phyloP scores from a whole-genome alignment of 331 rosid genomes.

The Rosa hybrid region DNA sequence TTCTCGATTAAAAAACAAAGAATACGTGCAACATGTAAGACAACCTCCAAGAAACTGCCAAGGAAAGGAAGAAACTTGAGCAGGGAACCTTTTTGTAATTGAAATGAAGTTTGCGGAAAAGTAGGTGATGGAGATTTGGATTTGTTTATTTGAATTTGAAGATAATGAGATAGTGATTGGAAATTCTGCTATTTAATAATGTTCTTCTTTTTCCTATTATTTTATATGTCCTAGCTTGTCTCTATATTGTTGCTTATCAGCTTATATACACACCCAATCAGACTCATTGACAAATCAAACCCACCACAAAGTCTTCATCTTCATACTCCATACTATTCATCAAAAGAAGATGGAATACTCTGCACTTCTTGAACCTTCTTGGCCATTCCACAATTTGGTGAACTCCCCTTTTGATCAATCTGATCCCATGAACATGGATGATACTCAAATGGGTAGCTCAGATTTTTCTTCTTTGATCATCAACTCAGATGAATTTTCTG shows the following conservation, averaged over 20 bases:
- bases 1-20: conserved; percentile 16
- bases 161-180: conserved; percentile 25
- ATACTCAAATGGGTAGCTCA: conserved; percentile 32
- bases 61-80: conserved; percentile 20
- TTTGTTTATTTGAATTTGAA: background rate
- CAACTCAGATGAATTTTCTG: conserved; percentile 22
- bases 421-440: conserved; percentile 37
- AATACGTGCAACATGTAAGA: conserved; percentile 9
- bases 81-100: conserved; percentile 32
- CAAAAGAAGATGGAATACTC: conserved; percentile 35
- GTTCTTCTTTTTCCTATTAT: background rate
- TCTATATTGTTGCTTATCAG: background rate
- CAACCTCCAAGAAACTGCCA: conserved; percentile 38
- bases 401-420: conserved; percentile 35
- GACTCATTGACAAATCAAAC: conserved; percentile 5
- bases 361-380: conserved; percentile 32
- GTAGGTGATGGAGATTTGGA: conserved; percentile 23
- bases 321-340: conserved; percentile 1
- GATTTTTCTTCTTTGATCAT: conserved; percentile 31
- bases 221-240: conserved; percentile 7
- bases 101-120: conserved; percentile 5
- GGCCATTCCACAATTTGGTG: conserved; percentile 33
- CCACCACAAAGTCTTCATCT: conserved; percentile 10
- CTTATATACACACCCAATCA: background rate
- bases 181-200: conserved; percentile 12